Evolutionary conservation across 257 asterid genomes (phyloP), one percentile per base, ranked within the genome.

Genomic region (Petrea volubilis): DNA sequence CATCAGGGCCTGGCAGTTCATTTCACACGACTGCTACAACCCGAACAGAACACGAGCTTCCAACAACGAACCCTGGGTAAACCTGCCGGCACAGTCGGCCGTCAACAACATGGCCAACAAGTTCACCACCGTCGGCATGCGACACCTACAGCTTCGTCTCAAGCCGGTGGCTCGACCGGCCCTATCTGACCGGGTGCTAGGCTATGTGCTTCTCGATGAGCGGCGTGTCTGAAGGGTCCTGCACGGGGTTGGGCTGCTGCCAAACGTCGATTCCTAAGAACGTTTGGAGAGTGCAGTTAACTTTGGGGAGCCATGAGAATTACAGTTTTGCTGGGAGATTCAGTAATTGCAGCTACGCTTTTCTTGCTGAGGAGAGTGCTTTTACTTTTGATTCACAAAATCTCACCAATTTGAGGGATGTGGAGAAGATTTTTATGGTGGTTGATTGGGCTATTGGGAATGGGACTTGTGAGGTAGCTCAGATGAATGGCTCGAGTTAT

Each of bases 181-280:
- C 0, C 23, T 68, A 21, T 27, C 0, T 0, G 21, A 64, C 77
- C 0, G 74, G 77, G 14, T 79, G 81, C n/a, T 60, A 11, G 4
- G 67, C 79, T 52, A 31, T 5, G 64, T 80, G 84, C 0, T 2
- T 31, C 0, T 3, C 27, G 1, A 29, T 0, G 46, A 65, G 5
- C 0, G 86, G 68, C 27, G 29, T 76, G 23, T 20, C 2, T 0
- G 21, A 47, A 5, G 80, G 71, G 4, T 15, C 71, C 2, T 85
- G 88, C 34, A 28, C 41, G 0, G 84, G 82, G 1, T 10, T 70
- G 0, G 86, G 86, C 7, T n/a, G n/a, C n/a, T n/a, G n/a, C n/a
- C n/a, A n/a, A 36, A 44, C 77, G 3, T 17, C 77, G 0, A 67
- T 83, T 5, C 83, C 83, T 1, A 28, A 38, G 3, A 34, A 75